Conservation (phyloP, 2,329 filamentous ascomycete species). For the Corniculantispora saksenae region DNA sequence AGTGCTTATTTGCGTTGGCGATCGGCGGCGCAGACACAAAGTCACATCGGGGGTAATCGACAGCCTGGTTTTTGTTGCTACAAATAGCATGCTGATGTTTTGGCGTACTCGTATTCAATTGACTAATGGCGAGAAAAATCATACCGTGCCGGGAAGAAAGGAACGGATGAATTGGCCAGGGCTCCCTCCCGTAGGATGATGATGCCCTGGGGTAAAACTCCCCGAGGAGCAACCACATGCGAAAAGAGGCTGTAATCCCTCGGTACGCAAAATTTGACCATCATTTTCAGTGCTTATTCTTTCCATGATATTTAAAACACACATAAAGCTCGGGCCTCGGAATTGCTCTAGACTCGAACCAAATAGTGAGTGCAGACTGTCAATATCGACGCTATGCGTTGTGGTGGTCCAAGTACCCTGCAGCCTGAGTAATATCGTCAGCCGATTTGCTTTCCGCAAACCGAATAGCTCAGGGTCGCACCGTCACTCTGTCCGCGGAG, state of each 20-base stretch:
- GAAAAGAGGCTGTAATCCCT: too few species aligned
- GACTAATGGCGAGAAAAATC: neutral
- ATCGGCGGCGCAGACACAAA: neutral
- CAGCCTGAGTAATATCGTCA: conserved; percentile 17
- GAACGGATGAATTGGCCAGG: too few species aligned
- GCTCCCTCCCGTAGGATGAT: too few species aligned
- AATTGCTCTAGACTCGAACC: neutral
- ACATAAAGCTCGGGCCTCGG: neutral
- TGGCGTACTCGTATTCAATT: too few species aligned
- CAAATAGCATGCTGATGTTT: too few species aligned
- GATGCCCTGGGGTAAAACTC: too few species aligned
- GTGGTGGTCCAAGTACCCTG: neutral
- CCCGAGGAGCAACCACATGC: neutral
- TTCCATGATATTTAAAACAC: neutral
- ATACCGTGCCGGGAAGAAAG: too few species aligned
- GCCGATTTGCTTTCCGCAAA: neutral
- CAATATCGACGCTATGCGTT: neutral
- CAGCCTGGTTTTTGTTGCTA: neutral
- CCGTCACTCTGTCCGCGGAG: neutral
- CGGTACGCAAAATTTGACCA: neutral
- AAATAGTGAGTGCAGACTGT: neutral
- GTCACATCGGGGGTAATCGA: neutral
- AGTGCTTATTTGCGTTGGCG: neutral
- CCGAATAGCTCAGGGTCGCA: neutral
- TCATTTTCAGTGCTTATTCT: neutral